Evolutionary conservation across 2,329 filamentous ascomycete species (phyloP), one percentile per base, ranked within the genome.

Genomic region (Helotiales sp.): DNA sequence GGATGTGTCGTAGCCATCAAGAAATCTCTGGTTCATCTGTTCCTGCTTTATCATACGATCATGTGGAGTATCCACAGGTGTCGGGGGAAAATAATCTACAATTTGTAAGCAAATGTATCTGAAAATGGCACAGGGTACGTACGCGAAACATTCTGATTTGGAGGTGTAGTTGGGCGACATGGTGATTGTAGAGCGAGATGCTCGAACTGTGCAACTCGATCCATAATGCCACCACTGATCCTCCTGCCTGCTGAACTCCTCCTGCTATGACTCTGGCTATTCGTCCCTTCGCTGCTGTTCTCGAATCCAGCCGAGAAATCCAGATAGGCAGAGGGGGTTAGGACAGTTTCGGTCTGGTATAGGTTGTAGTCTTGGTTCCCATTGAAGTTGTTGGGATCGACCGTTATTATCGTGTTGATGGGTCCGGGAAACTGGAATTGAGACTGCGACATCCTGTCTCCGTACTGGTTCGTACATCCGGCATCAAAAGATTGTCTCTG

Each of bases 61-160:
- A 69, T 84, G 83, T 50, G 90, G 89, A 22, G 88, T 91, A 61
- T 88, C 86, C 73, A 85, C 86, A 62, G 91, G 90, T 30, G 90
- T 92, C 54, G 89, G 85, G 65, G 90, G 90, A 71, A 87, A 86
- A 73, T 87, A 89, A 71, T 81, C 89, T 89, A 71, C 80, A 50
- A 75, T 15, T n/a, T 40, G 54, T 76, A 61, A 75, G 72, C 52
- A 57, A 45, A 24, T 49, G n/a, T 61, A 22, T 61, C 15, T n/a
- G 49, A n/a, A 3, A 11, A 13, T 2, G 17, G 17, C 6, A 24
- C 17, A 20, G 8, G 13, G 2, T 20, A 78, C 87, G 80, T 82
- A 91, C 90, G 82, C 73, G 81, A 81, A 75, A 80, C 83, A 79
- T 86, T 86, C 78, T 89, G 86, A 71, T 83, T 84, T 70, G 83